Evolutionary conservation across 805 yeast species (phyloP).

Genomic region (Peterozyma toletana): DNA sequence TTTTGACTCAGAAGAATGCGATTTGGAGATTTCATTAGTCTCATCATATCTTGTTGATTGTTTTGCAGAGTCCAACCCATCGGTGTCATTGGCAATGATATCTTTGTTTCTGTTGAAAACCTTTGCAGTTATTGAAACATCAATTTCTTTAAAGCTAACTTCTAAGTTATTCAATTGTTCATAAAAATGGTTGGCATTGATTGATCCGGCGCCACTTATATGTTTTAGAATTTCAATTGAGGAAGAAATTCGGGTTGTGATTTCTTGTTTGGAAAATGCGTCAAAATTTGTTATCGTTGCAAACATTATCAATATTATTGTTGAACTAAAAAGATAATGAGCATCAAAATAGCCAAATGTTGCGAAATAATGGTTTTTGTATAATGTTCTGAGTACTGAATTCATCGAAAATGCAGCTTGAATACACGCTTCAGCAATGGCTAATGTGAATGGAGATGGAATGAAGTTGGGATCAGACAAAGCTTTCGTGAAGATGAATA

Average conservation of each 20-base stretch:
- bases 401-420: conserved; percentile 7
- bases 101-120: conserved; percentile 1
- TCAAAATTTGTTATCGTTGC: conserved; percentile 1
- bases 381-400: conserved; percentile 3
- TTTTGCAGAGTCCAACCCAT: no score
- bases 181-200: conserved; percentile 3
- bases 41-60: no score
- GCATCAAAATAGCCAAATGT: conserved; percentile 8
- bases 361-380: conserved; percentile 3
- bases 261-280: not conserved
- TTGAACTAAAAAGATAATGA: conserved; percentile 8
- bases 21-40: no score
- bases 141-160: conserved; percentile 1
- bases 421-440: conserved; percentile 8
- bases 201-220: conserved; percentile 1
- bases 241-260: not conserved
- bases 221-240: conserved; percentile 1
- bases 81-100: not conserved
- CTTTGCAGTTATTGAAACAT: not conserved
- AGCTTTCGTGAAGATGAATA: conserved; percentile 4
- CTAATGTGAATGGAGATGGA: conserved; percentile 5
- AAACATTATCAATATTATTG: conserved; percentile 5
- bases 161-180: not conserved
- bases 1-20: no score
- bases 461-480: not conserved